Conservation (phyloP, 2,329 filamentous ascomycete genomes). For the Emmonsiellopsis sp. region DNA sequence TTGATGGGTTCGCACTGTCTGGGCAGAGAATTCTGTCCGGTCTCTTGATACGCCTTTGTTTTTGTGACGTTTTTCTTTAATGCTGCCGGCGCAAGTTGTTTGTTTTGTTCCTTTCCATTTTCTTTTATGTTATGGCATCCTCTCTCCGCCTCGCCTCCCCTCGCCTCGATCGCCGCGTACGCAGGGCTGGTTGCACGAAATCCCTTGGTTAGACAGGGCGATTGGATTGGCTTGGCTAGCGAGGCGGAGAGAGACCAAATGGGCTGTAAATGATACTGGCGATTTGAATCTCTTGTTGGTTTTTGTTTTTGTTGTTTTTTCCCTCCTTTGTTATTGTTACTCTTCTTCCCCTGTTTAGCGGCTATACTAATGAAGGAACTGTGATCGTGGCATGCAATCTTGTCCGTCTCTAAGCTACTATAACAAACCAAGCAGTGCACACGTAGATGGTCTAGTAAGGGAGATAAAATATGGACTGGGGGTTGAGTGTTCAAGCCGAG, state of each 20-base stretch:
- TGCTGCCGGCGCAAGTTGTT: neutral
- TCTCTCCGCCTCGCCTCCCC: neutral
- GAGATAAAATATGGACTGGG: no score
- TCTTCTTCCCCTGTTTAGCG: neutral
- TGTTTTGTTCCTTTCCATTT: neutral
- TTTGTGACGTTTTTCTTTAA: slow-evolving; percentile 1
- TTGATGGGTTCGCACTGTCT: neutral
- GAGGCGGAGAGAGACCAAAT: neutral
- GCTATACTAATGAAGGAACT: slow-evolving; percentile 3
- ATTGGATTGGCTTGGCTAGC: no score
- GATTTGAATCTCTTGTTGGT: neutral
- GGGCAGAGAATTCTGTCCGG: slow-evolving; percentile 1
- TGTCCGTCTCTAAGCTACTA: no score
- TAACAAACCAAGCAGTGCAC: no score
- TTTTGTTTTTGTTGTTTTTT: neutral
- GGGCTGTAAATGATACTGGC: slow-evolving; percentile 2
- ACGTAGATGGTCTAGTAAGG: no score
- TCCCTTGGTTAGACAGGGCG: no score
- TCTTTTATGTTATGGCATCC: neutral
- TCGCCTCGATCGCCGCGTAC: neutral
- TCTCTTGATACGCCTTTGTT: slow-evolving; percentile 1
- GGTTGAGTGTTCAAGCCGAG: no score
- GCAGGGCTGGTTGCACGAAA: no score
- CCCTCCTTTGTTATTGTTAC: neutral
- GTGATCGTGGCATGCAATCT: neutral